A percentile compares a stretch with the other conserved stretches of the same genome.
phyloP scores from a whole-genome alignment of 495 filamentous ascomycete genomes.

The Usnea hakonensis region DNA sequence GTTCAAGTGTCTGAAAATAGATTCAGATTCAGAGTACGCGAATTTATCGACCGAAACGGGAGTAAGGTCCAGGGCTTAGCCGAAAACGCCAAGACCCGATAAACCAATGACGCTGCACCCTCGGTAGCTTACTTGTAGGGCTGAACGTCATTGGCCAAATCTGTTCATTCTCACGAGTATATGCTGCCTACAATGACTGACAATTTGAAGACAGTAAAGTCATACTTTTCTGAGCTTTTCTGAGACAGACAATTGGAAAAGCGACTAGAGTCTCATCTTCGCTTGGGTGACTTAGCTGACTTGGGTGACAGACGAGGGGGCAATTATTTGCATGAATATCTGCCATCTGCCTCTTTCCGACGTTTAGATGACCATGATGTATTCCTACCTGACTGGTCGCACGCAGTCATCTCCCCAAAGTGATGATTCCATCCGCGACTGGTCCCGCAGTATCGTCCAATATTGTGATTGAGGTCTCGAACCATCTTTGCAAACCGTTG shows the following conservation, averaged over 20 bases:
- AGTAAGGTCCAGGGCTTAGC: background rate
- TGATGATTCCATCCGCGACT: background rate
- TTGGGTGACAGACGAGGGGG: background rate
- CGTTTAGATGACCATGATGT: too few relatives aligned
- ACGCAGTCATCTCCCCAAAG: background rate
- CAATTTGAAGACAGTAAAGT: too few relatives aligned
- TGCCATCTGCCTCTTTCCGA: too few relatives aligned
- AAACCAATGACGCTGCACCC: background rate
- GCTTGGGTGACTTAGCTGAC: background rate
- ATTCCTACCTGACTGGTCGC: too few relatives aligned
- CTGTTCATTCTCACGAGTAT: too few relatives aligned
- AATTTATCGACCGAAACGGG: background rate
- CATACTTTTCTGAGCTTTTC: too few relatives aligned
- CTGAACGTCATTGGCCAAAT: background rate
- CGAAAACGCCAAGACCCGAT: slow-evolving; percentile 8
- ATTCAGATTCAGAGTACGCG: background rate
- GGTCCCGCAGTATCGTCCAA: background rate
- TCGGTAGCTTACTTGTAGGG: background rate
- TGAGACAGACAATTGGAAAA: background rate
- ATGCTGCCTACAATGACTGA: too few relatives aligned
- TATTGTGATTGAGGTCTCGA: background rate
- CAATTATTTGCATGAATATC: too few relatives aligned
- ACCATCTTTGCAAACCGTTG: background rate
- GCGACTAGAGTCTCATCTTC: background rate
- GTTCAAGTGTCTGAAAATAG: slow-evolving; percentile 6